Base-by-base conservation (phyloP, 495 filamentous ascomycete species). In the Neurospora sp. region DNA sequence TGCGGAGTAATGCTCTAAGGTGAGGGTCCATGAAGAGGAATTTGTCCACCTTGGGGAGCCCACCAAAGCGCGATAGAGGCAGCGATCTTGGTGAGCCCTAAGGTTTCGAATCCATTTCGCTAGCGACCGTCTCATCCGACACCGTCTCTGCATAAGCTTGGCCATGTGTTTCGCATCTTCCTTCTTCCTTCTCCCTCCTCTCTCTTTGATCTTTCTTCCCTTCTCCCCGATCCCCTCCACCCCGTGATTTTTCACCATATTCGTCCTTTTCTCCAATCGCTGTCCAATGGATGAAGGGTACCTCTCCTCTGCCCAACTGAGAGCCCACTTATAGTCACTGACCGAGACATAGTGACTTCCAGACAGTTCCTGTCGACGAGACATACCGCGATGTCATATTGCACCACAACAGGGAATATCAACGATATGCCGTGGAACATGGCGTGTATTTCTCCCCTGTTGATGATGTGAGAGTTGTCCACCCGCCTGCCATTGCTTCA, bases 391-490 rank as follows among this genome's bases (percentile, higher is more conserved):
- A 90, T 77, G 90, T 89, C 9, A 82, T 93, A 40, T 83, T 84
- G n/a, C 83, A 92, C 76, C 86, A 92, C 76, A 89, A 89, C 78
- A 87, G 93, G 77, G 85, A 87, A 35, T 96, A 89, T 81, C 93
- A 96, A 76, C 88, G 88, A 77, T 90, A 89, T 82, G 89, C 93
- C 38, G 82, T 98, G 72, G 89, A 92, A 41, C 86, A 92, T 73
- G 84, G 84, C 42, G 89, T 90, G 75, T 94, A 93, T 77, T 92
- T 93, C 75, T 89, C 90, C 40, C 95, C 95, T 2, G 85, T 96
- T 27, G 95, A 98, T 82, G 91, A 95, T 84, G 95, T 96, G 86
- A 80, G 84, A 79, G 39, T 71, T 71, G 71, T 39, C 71, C 70
- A 59, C 69, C 44, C 74, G 69, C 23, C 72, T 73, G 72, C 75